phyloP scores from a whole-genome alignment of 2,329 filamentous ascomycete species.

The Botrytis sinoallii region DNA sequence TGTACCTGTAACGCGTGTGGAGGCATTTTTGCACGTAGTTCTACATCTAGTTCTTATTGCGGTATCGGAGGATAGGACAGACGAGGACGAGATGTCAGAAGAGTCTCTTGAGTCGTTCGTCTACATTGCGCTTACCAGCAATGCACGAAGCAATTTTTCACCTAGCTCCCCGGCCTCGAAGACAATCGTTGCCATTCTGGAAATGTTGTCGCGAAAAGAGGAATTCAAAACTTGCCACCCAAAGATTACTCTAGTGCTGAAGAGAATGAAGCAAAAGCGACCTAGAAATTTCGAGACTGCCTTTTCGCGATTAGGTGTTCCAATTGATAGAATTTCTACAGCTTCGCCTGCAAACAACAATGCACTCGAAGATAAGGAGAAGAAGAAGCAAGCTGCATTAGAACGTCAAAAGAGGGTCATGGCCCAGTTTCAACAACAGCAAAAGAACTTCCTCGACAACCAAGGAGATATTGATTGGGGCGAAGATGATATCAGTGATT shows the following conservation, averaged over 20 bases:
- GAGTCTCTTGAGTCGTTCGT: slow-evolving; percentile 65
- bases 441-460: slow-evolving; percentile 88
- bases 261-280: slow-evolving; percentile 78
- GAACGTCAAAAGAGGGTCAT: slow-evolving; percentile 91
- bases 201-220: slow-evolving; percentile 61
- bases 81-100: slow-evolving; percentile 50
- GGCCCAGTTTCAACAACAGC: slow-evolving; percentile 97
- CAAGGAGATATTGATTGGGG: slow-evolving; percentile 89
- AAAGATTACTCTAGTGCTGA: slow-evolving; percentile 80
- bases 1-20: slow-evolving; percentile 77
- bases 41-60: slow-evolving; percentile 85
- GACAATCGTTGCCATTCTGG: slow-evolving; percentile 63
- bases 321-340: slow-evolving; percentile 76
- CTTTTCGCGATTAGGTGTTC: slow-evolving; percentile 60
- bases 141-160: slow-evolving; percentile 60
- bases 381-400: slow-evolving; percentile 85
- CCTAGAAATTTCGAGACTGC: slow-evolving; percentile 69
- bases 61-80: slow-evolving; percentile 73
- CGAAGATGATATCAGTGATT: slow-evolving; percentile 72
- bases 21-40: slow-evolving; percentile 88
- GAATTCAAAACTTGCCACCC: slow-evolving; percentile 79
- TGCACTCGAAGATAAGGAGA: slow-evolving; percentile 63
- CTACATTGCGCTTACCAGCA: slow-evolving; percentile 62
- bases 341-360: slow-evolving; percentile 70
- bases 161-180: slow-evolving; percentile 53